Evolutionary conservation across 768 basidiomycete species (phyloP).

Genomic region (Leccinellum luteum): DNA sequence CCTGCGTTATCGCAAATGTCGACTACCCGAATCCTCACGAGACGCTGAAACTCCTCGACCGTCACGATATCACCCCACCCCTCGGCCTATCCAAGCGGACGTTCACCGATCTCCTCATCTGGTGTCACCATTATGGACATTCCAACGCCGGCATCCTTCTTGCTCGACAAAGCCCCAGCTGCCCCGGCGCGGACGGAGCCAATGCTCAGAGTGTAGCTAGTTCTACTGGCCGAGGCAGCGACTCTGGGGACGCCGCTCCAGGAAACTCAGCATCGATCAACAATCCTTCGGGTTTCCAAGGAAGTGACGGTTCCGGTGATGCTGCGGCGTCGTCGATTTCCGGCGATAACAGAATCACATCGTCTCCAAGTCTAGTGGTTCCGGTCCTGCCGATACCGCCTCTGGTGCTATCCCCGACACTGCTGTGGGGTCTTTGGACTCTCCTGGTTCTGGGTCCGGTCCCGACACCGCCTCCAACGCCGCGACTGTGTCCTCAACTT

Average conservation of each 20-base stretch:
- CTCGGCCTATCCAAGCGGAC: slow-evolving; percentile 20
- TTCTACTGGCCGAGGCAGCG: background rate
- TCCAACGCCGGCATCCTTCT: slow-evolving; percentile 14
- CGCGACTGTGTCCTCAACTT: too few relatives aligned
- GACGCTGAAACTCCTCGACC: slow-evolving; percentile 23
- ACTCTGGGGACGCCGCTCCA: background rate
- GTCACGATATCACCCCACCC: slow-evolving; percentile 19
- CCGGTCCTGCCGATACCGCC: background rate
- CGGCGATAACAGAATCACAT: too few relatives aligned
- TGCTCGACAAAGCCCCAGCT: slow-evolving; percentile 24
- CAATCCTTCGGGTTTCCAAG: background rate
- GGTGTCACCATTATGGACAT: slow-evolving; percentile 23
- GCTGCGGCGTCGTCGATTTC: slow-evolving; percentile 1
- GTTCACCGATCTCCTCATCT: slow-evolving; percentile 28
- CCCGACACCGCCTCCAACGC: too few relatives aligned
- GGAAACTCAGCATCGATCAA: background rate
- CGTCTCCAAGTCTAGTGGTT: background rate
- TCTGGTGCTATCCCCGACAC: background rate
- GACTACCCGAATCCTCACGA: slow-evolving; percentile 22
- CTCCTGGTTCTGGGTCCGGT: background rate
- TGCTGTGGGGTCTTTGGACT: background rate
- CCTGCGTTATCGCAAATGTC: slow-evolving; percentile 30
- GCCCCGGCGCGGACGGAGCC: slow-evolving; percentile 2
- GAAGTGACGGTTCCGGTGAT: background rate
- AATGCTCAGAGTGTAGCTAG: background rate